Evolutionary conservation across 2,329 filamentous ascomycete genomes (phyloP).

Genomic region (Zasmidium cellare): DNA sequence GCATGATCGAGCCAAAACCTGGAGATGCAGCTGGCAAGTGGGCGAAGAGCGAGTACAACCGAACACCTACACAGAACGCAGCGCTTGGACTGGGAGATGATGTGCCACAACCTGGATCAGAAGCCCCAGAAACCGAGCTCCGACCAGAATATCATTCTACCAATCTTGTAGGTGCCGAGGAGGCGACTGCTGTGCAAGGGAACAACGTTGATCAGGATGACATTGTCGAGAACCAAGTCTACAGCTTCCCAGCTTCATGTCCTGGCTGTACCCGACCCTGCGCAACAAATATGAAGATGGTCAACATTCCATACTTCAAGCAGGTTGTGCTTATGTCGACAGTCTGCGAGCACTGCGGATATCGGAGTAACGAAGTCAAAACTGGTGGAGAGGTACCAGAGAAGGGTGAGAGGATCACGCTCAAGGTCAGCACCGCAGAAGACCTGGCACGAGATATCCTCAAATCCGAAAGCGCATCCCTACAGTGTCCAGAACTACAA

Average conservation of each 20-base stretch:
- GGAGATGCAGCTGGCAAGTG: slow-evolving; percentile 80
- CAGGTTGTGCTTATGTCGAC: slow-evolving; percentile 96
- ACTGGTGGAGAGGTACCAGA: slow-evolving; percentile 90
- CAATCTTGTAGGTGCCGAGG: slow-evolving; percentile 40
- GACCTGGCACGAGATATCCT: slow-evolving; percentile 92
- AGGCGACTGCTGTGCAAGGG: slow-evolving; percentile 12
- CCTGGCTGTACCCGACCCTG: slow-evolving; percentile 86
- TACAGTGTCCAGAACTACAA: slow-evolving; percentile 83
- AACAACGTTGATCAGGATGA: slow-evolving; percentile 53
- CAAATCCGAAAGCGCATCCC: slow-evolving; percentile 88
- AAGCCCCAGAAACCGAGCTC: slow-evolving; percentile 58
- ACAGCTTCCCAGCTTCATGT: slow-evolving; percentile 87
- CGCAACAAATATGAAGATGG: slow-evolving; percentile 97
- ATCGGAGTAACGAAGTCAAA: slow-evolving; percentile 96
- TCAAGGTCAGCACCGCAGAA: slow-evolving; percentile 66
- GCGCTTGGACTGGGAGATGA: slow-evolving; percentile 70
- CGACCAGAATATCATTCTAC: slow-evolving; percentile 53
- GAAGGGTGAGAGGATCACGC: slow-evolving; percentile 78
- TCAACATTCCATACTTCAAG: slow-evolving; percentile 97
- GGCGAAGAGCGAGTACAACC: slow-evolving; percentile 78
- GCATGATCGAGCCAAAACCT: slow-evolving; percentile 88
- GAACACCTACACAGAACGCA: slow-evolving; percentile 83
- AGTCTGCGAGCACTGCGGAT: slow-evolving; percentile 82
- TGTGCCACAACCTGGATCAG: slow-evolving; percentile 36
- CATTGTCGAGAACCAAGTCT: slow-evolving; percentile 88